Conservation (phyloP, 2,329 filamentous ascomycete genomes). For the Aspergillus awamori region DNA sequence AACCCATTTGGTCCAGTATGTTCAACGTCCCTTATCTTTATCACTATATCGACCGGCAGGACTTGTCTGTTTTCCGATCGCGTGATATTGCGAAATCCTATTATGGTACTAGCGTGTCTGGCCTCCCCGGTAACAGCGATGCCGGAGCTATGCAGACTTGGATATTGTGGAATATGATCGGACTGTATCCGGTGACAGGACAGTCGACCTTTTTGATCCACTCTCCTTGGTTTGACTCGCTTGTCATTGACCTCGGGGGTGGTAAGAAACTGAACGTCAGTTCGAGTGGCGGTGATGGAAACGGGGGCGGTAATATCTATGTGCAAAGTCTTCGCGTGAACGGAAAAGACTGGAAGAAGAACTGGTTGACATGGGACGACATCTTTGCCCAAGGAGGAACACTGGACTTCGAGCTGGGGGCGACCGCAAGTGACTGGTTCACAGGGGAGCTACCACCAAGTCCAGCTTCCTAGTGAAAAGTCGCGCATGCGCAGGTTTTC, state of each 20-base stretch:
- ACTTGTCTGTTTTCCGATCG: constrained; percentile 61
- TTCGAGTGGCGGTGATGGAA: constrained; percentile 51
- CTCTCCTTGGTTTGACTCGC: constrained; percentile 63
- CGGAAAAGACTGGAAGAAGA: constrained; percentile 62
- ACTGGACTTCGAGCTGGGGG: constrained; percentile 66
- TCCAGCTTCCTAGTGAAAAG: constrained; percentile 47
- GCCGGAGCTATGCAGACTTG: constrained; percentile 74
- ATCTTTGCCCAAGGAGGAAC: constrained; percentile 66
- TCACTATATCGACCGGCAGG: constrained; percentile 66
- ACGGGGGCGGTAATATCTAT: constrained; percentile 54
- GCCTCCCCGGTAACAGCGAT: constrained; percentile 71
- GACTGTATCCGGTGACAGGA: constrained; percentile 68
- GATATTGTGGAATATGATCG: constrained; percentile 70
- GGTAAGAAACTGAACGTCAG: constrained; percentile 60
- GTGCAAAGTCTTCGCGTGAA: constrained; percentile 70
- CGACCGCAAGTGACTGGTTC: constrained; percentile 57
- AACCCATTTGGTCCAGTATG: constrained; percentile 25
- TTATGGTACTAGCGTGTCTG: constrained; percentile 58
- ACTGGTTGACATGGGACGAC: constrained; percentile 68
- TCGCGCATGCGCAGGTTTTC: neutral
- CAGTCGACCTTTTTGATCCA: constrained; percentile 69
- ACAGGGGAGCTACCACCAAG: constrained; percentile 64
- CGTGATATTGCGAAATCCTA: constrained; percentile 62
- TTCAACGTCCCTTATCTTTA: constrained; percentile 71
- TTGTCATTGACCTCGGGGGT: constrained; percentile 61